Percentiles rank a stretch among this genome's conserved stretches.
Conservation (phyloP, 768 basidiomycete species). For the Rhodotorula kratochvilovae region DNA sequence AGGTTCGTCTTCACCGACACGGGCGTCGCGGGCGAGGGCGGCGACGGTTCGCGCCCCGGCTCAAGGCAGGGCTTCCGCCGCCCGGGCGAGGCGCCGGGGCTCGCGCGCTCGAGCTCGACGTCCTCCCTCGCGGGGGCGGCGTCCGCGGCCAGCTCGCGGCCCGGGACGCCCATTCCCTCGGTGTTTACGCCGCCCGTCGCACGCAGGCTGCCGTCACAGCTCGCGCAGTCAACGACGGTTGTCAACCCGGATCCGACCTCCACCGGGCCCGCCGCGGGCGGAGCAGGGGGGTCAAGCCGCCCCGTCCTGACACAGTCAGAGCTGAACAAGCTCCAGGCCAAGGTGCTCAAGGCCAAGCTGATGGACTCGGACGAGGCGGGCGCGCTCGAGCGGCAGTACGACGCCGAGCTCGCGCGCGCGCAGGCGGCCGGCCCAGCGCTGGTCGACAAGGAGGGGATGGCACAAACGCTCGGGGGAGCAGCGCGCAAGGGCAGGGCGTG, state of each 20-base stretch:
- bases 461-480: constrained; percentile 31
- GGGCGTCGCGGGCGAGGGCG: constrained; percentile 16
- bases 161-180: constrained; percentile 74
- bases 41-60: constrained; percentile 55
- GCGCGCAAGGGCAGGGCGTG: constrained; percentile 58
- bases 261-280: constrained; percentile 52
- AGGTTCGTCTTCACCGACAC: constrained; percentile 49
- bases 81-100: constrained; percentile 57
- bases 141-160: constrained; percentile 29
- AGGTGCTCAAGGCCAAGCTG: constrained; percentile 83
- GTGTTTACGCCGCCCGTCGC: constrained; percentile 70
- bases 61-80: constrained; percentile 71
- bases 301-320: constrained; percentile 52
- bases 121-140: constrained; percentile 9
- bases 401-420: constrained; percentile 54
- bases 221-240: constrained; percentile 32
- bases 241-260: constrained; percentile 40
- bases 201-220: constrained; percentile 16
- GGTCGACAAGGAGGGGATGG: constrained; percentile 13
- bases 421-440: constrained; percentile 9
- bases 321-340: constrained; percentile 86
- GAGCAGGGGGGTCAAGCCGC: constrained; percentile 54
- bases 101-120: constrained; percentile 26
- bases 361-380: constrained; percentile 73
- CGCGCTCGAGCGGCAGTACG: constrained; percentile 76